Base-by-base conservation (phyloP, 768 basidiomycete genomes). In the Boletus huronensis region DNA sequence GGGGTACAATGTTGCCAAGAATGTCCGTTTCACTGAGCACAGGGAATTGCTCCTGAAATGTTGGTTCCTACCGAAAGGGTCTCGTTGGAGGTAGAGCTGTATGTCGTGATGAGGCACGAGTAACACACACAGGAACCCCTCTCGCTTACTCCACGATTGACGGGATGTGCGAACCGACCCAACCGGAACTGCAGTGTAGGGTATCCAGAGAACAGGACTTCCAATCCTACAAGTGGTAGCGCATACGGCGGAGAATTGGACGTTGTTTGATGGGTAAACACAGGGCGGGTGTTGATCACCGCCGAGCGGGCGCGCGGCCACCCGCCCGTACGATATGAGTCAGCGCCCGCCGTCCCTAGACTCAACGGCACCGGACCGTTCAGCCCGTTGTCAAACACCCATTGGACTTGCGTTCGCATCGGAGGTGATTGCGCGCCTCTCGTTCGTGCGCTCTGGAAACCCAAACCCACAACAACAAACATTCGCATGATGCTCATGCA, bases 231-330 rank as follows among this genome's bases (percentile, higher is more conserved):
- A 31, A 8, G 11, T 31, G 31, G 31, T 32, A 13, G 31, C 5
- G 4, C 31, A 84, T 57, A 77, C 83, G 7, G 75, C 84, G 1
- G 84, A 83, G 63, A 84, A 85, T 60, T 84, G 80, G 79, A 84
- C 83, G 81, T 81, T 85, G 83, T 84, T 83, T 70, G 65, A 68
- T 21, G 84, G 85, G 78, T 74, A 2, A 80, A 79, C 53, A 83
- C 83, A 29, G 84, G 84, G 85, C 83, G 61, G 19, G 73, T 60
- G 38, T 26, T 21, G 42, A 31, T 53, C 14, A 21, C 40, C 28
- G 31, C 43, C 53, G 14, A 29, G 50, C 5, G 31, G 2, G 1
- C 35, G 13, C 43, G 54, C 48, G 45, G 34, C 45, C 29, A 36
- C 19, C 35, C 28, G 14, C 43, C 36, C n/a, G n/a, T 10, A 7